A percentile compares a stretch with the other conserved stretches of the same genome.
Conservation (phyloP, 208 protist genomes). For the Trypanosoma theileri region DNA sequence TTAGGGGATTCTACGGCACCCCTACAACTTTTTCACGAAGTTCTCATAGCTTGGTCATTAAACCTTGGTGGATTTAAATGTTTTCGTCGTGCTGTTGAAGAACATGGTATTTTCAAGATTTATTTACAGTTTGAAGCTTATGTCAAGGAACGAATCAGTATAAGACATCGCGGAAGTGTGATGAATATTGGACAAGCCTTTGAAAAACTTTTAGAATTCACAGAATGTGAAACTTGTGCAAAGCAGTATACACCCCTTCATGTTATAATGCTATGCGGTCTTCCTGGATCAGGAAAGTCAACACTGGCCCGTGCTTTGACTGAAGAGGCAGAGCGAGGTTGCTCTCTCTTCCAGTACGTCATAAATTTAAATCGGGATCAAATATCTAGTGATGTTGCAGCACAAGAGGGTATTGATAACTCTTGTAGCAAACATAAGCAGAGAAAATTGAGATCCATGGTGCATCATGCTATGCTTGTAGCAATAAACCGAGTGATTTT, state of each 20-base stretch:
- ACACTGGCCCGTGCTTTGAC: slow-evolving; percentile 36
- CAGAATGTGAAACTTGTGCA: slow-evolving; percentile 28
- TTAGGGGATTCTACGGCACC: slow-evolving; percentile 47
- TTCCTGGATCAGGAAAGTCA: slow-evolving; percentile 72
- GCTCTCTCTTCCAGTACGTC: slow-evolving; percentile 39
- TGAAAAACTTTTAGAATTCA: slow-evolving; percentile 34
- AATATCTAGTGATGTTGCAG: slow-evolving; percentile 37
- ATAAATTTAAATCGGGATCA: slow-evolving; percentile 63
- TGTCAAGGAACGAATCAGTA: slow-evolving; percentile 23
- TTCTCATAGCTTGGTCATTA: slow-evolving; percentile 48
- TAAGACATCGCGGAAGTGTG: slow-evolving; percentile 40
- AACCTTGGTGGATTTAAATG: slow-evolving; percentile 17
- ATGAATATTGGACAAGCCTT: slow-evolving; percentile 46
- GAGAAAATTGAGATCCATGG: slow-evolving; percentile 31
- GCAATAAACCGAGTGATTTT: slow-evolving; percentile 20
- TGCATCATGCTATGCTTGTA: slow-evolving; percentile 21
- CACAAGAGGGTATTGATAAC: slow-evolving; percentile 34
- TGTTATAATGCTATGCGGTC: slow-evolving; percentile 64
- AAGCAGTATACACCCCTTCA: slow-evolving; percentile 34
- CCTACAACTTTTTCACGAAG: slow-evolving; percentile 56
- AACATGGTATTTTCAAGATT: slow-evolving; percentile 30
- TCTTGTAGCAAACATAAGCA: slow-evolving; percentile 74
- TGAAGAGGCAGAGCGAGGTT: slow-evolving; percentile 3
- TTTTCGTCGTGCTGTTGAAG: slow-evolving; percentile 10
- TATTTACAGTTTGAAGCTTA: slow-evolving; percentile 41